These are phyloP conservation scores for Hyphopichia pseudoburtonii DNA, from an alignment of 1,139 yeast species.

Conservation along the genomic window DNA sequence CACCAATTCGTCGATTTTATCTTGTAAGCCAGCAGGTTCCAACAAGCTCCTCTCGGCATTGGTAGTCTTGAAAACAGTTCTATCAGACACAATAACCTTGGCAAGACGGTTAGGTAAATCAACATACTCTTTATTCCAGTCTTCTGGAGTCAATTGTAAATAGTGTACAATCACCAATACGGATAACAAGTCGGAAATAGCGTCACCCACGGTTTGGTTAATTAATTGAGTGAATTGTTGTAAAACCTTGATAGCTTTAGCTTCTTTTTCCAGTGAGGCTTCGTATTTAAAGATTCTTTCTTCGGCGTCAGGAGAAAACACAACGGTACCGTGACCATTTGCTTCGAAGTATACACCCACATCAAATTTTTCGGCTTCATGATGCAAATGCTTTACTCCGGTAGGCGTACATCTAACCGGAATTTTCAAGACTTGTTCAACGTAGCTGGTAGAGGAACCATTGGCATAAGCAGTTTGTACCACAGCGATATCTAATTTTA, in stretches of 20 bases:
- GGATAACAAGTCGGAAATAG: conserved; percentile 82
- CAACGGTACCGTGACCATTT: conserved; percentile 98
- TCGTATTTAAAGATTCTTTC: conserved; percentile 27
- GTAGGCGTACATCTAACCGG: conserved; percentile 93
- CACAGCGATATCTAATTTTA: conserved; percentile 64
- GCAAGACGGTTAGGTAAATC: conserved; percentile 86
- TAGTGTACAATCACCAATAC: conserved; percentile 66
- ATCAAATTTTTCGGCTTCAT: conserved; percentile 79
- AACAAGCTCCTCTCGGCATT: conserved; percentile 85
- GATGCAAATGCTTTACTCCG: conserved; percentile 95
- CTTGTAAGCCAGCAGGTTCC: conserved; percentile 78
- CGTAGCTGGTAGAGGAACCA: conserved; percentile 81
- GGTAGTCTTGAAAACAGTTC: conserved; percentile 76
- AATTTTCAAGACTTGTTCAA: conserved; percentile 58
- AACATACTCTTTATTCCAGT: conserved; percentile 76
- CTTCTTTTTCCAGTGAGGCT: conserved; percentile 25
- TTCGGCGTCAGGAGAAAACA: conserved; percentile 65
- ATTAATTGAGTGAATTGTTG: conserved; percentile 65
- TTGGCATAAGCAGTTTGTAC: conserved; percentile 98
- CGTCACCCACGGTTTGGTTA: conserved; percentile 97
- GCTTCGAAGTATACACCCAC: conserved; percentile 97
- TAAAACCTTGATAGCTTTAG: conserved; percentile 49
- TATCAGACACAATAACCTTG: conserved; percentile 81
- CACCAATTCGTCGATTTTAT: conserved; percentile 65
- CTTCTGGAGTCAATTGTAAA: conserved; percentile 54